Percentiles rank a stretch among this genome's conserved stretches.
These are phyloP conservation scores for Ramichloridium luteum DNA, from an alignment of 2,329 filamentous ascomycete genomes.

Conservation along the genomic window DNA sequence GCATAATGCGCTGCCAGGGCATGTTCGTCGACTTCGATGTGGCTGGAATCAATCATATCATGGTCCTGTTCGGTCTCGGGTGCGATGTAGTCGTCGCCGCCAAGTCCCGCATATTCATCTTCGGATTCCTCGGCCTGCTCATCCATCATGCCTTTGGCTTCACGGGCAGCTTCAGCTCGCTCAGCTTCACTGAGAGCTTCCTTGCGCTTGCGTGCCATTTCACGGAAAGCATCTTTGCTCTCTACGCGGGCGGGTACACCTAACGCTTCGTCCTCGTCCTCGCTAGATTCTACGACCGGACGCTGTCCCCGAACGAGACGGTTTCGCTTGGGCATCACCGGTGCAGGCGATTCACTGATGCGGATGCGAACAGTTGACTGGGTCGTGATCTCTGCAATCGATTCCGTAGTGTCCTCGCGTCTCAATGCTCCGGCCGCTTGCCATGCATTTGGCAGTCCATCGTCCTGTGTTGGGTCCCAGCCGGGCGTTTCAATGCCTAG, in stretches of 20 bases:
- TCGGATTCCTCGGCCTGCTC: slow-evolving; percentile 96
- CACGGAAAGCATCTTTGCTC: slow-evolving; percentile 47
- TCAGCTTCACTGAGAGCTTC: slow-evolving; percentile 28
- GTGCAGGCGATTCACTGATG: slow-evolving; percentile 21
- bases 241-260: slow-evolving; percentile 22
- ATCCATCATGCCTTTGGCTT: slow-evolving; percentile 80
- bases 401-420: slow-evolving; percentile 12
- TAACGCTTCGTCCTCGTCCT: slow-evolving; percentile 24
- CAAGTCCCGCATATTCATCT: slow-evolving; percentile 91
- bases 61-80: slow-evolving; percentile 64
- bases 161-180: slow-evolving; percentile 49
- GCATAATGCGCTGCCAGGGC: slow-evolving; percentile 78
- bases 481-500: slow-evolving; percentile 21
- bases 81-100: slow-evolving; percentile 72
- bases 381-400: slow-evolving; percentile 17
- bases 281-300: slow-evolving; percentile 32
- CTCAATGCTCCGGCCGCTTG: slow-evolving; percentile 8
- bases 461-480: slow-evolving; percentile 25
- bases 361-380: slow-evolving; percentile 23
- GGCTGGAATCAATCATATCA: slow-evolving; percentile 78
- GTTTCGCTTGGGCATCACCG: slow-evolving; percentile 39
- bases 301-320: slow-evolving; percentile 34
- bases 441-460: slow-evolving; percentile 20
- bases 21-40: slow-evolving; percentile 65
- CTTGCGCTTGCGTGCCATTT: slow-evolving; percentile 55